These are phyloP conservation scores for Nannochloris sp. DNA, from an alignment of 139 green algal genomes.

Conservation along the genomic window DNA sequence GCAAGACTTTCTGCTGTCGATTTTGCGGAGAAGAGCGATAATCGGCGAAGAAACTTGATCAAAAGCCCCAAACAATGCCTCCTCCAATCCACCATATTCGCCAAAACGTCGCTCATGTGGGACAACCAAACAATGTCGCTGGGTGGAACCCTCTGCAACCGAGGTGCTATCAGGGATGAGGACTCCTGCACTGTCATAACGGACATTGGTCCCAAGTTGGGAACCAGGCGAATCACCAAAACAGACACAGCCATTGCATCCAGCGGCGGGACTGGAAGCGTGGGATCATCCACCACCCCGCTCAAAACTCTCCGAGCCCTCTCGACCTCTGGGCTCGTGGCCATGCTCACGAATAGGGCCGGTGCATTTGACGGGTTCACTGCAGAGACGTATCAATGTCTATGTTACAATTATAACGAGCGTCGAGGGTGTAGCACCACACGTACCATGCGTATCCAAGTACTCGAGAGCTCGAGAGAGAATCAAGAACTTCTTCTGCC, in stretches of 20 bases:
- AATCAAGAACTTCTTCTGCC: too few relatives aligned
- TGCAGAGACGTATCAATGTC: constrained; percentile 6
- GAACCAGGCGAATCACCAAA: constrained; percentile 1
- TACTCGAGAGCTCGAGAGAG: too few relatives aligned
- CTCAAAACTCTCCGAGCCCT: constrained; percentile 9
- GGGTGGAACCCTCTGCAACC: background rate
- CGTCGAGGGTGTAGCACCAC: too few relatives aligned
- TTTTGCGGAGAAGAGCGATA: constrained; percentile 2
- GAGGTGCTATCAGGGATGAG: background rate
- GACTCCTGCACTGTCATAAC: constrained; percentile 2
- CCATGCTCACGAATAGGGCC: constrained; percentile 29
- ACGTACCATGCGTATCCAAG: too few relatives aligned
- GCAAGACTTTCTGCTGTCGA: constrained; percentile 10
- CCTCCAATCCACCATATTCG: background rate
- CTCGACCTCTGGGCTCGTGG: background rate
- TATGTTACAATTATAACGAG: background rate
- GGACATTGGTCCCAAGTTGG: background rate
- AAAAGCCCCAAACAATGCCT: constrained; percentile 6
- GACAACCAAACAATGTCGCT: constrained; percentile 1
- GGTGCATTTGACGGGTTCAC: constrained; percentile 16
- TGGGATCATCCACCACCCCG: background rate
- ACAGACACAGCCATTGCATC: constrained; percentile 4
- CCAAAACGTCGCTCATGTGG: background rate
- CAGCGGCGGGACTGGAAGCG: background rate
- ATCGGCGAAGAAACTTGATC: constrained; percentile 14